Conservation (phyloP, 2,329 filamentous ascomycete species). For the Xylogone sp. region DNA sequence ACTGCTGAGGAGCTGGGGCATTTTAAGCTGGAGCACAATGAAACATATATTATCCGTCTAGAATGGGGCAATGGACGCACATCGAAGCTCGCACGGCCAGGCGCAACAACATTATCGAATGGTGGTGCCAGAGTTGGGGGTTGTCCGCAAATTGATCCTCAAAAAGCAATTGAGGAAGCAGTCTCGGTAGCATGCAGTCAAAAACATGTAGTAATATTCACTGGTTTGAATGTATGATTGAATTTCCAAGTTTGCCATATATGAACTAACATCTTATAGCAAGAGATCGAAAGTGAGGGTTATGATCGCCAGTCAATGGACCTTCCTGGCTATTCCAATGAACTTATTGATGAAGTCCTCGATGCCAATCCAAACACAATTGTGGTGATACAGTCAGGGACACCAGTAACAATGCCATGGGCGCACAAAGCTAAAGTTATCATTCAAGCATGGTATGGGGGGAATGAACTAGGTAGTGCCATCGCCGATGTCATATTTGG, state of each 20-base stretch:
- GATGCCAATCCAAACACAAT: slow-evolving; percentile 63
- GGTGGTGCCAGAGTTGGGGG: slow-evolving; percentile 59
- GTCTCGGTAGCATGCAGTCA: slow-evolving; percentile 50
- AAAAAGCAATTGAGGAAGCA: slow-evolving; percentile 58
- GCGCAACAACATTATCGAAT: slow-evolving; percentile 29
- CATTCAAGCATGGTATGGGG: slow-evolving; percentile 46
- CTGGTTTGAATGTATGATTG: not conserved
- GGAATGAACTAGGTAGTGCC: slow-evolving; percentile 60
- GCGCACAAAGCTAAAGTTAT: slow-evolving; percentile 31
- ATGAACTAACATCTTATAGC: slow-evolving; percentile 65
- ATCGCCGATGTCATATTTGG: slow-evolving; percentile 60
- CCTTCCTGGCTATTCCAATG: slow-evolving; percentile 66
- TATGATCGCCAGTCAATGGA: slow-evolving; percentile 74
- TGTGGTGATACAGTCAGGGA: slow-evolving; percentile 71
- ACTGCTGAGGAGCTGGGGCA: slow-evolving; percentile 24
- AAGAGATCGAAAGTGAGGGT: slow-evolving; percentile 76
- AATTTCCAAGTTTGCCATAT: too few species aligned
- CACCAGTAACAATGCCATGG: slow-evolving; percentile 64
- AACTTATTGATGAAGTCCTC: slow-evolving; percentile 61
- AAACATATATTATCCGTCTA: slow-evolving; percentile 25
- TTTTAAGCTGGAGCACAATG: slow-evolving; percentile 10
- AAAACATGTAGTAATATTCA: not conserved
- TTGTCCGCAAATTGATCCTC: slow-evolving; percentile 49
- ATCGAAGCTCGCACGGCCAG: slow-evolving; percentile 33
- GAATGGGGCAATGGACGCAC: slow-evolving; percentile 49